Base-by-base conservation (phyloP, 495 filamentous ascomycete species). In the Aspergillus panamensis region DNA sequence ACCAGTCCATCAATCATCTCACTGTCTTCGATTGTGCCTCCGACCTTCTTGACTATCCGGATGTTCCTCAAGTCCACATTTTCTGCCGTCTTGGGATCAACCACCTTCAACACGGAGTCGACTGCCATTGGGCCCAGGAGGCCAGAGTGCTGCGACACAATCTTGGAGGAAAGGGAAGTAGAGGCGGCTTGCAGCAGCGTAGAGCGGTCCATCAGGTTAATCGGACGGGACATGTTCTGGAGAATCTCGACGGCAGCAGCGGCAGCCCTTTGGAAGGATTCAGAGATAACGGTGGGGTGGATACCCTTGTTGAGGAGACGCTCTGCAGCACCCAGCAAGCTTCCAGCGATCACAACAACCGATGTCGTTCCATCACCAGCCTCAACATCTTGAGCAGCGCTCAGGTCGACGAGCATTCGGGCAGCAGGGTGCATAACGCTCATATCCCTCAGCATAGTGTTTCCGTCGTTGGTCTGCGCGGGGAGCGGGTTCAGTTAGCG, bases 381-480 rank as follows among this genome's bases (percentile, higher is more conserved):
- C 73, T 98, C 94, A 59, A 98, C 90, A 80, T 98, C 94, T 73
- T 98, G 94, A 61, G 94, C 94, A 60, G 93, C 90, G 65, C 91
- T 93, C 50, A 98, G 83, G 69, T 98, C 92, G 62, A 98, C 94
- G 53, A 98, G 85, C 94, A 98, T 98, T 79, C 95, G 94, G 42
- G 94, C 94, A 55, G 94, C 92, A 37, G 94, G 94, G 72, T 98
- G 94, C 91, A 97, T 89, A 51, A 98, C 95, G 63, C 89, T 88
- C 94, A 98, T 97, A 80, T 92, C 90, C 74, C 87, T 94, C 68
- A 98, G 77, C 91, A 97, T 97, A 37, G 94, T 98, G 77, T 94
- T 96, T 72, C 94, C 94, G 75, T 98, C 94, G 78, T 98, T 98
- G 63, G 93, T 97, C 78, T 82, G 63, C 60, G 62, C 61, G 37